phyloP scores from a whole-genome alignment of 106 monocot species.

The Dendrobium huoshanense region DNA sequence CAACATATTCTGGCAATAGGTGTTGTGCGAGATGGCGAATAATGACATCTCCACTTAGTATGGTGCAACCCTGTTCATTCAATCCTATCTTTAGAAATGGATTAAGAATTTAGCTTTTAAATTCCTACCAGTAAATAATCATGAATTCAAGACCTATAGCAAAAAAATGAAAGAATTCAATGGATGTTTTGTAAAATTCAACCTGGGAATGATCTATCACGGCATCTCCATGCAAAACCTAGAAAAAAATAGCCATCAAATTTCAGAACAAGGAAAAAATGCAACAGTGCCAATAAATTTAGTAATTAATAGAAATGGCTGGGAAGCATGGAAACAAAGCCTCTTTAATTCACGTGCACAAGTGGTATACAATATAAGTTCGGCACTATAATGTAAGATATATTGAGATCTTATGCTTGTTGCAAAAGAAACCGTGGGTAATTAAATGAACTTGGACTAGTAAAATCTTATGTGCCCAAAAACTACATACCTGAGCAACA shows the following conservation, averaged over 20 bases:
- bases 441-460: neutral
- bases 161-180: neutral
- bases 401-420: neutral
- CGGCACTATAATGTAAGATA: neutral
- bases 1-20: constrained; percentile 74
- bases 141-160: neutral
- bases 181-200: neutral
- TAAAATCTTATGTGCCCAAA: neutral
- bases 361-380: neutral
- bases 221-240: constrained; percentile 93
- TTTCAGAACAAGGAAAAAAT: neutral
- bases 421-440: neutral
- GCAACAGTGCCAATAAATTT: neutral
- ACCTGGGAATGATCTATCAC: constrained; percentile 73
- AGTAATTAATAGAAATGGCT: neutral
- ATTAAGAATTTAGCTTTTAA: neutral
- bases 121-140: neutral
- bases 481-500: neutral
- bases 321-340: neutral
- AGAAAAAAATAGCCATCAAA: constrained; percentile 4
- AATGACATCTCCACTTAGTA: constrained; percentile 92
- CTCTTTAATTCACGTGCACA: too few species aligned
- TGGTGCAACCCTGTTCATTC: constrained; percentile 73
- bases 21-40: constrained; percentile 84
- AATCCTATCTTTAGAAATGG: constrained; percentile 19